Percentiles rank a stretch among this genome's conserved stretches.
phyloP scores from a whole-genome alignment of 2,329 filamentous ascomycete species.

The Clonostachys rosea region DNA sequence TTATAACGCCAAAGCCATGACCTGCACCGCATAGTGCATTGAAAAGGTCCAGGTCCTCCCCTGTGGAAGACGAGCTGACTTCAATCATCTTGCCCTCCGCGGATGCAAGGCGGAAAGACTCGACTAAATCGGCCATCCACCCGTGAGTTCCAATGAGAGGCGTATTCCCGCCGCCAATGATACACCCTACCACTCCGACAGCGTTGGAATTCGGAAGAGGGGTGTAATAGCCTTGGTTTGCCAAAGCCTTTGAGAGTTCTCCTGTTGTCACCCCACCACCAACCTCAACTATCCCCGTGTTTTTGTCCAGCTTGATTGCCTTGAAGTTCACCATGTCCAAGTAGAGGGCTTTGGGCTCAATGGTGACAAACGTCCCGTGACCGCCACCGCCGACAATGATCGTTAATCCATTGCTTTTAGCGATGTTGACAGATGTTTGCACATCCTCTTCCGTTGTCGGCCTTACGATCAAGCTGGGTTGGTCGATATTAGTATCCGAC shows the following conservation, averaged over 20 bases:
- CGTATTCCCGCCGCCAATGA: conserved; percentile 18
- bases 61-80: conserved; percentile 7
- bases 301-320: conserved; percentile 16
- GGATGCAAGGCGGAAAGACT: conserved; percentile 18
- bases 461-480: conserved; percentile 16
- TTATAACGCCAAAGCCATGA: no score
- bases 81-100: conserved; percentile 7
- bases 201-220: conserved; percentile 10
- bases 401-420: conserved; percentile 15
- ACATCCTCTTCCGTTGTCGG: conserved; percentile 21
- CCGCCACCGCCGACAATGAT: conserved; percentile 20
- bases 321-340: conserved; percentile 24
- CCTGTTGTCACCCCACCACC: conserved; percentile 20
- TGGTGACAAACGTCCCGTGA: conserved; percentile 20
- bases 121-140: conserved; percentile 21
- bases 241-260: conserved; percentile 14
- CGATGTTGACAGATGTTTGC: conserved; percentile 13
- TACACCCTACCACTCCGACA: conserved; percentile 16
- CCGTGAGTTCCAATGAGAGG: conserved; percentile 19
- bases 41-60: neutral
- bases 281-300: conserved; percentile 12
- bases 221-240: conserved; percentile 20
- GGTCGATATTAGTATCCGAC: conserved; percentile 17
- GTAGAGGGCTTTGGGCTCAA: conserved; percentile 19
- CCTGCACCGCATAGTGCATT: no score